Evolutionary conservation across 2,329 filamentous ascomycete genomes (phyloP), one percentile per base, ranked within the genome.

Genomic region (Fusarium agapanthi): DNA sequence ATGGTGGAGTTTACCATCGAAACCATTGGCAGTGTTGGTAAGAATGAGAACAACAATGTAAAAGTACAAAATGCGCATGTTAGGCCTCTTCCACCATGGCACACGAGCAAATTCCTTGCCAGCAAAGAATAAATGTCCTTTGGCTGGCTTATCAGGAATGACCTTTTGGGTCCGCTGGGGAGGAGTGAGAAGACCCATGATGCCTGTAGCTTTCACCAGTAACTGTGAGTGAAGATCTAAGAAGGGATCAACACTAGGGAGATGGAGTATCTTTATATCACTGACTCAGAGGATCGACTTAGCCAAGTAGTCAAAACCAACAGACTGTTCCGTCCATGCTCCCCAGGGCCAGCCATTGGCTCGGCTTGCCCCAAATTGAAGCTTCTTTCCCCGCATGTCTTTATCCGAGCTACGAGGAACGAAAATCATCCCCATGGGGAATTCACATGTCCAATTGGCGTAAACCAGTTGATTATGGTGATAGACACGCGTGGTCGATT

Each of bases 81-180:
- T 66, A 13, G 30, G 7, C 18, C 64, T 60, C 44, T 66, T 66
- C 64, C 64, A 66, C 64, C 64, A 66, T 6, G 55, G 35, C 18
- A 66, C 37, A 6, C 64, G 64, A 22, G 35, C n/a, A 16, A 66
- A 66, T 32, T 66, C 64, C 34, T 66, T 66, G 6, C 53, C 48
- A 10, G 64, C 64, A 28, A 66, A 66, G 64, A 66, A 66, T 28
- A 66, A 66, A 30, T 66, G 28, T 3, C 61, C 64, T 10, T 66
- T 60, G 4, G 64, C 43, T 12, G 64, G 64, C 51, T 66, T 66
- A 30, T 34, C 61, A 22, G 64, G 64, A 22, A 66, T 24, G 50
- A 66, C 61, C 64, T 13, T 66, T 60, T 66, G 64, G 64, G 64
- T 66, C 51, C 61, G 51, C 44, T 66, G 35, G 15, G 64, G 64